Evolutionary conservation across 495 filamentous ascomycete genomes (phyloP).

Genomic region (Lophiotrema nucula): DNA sequence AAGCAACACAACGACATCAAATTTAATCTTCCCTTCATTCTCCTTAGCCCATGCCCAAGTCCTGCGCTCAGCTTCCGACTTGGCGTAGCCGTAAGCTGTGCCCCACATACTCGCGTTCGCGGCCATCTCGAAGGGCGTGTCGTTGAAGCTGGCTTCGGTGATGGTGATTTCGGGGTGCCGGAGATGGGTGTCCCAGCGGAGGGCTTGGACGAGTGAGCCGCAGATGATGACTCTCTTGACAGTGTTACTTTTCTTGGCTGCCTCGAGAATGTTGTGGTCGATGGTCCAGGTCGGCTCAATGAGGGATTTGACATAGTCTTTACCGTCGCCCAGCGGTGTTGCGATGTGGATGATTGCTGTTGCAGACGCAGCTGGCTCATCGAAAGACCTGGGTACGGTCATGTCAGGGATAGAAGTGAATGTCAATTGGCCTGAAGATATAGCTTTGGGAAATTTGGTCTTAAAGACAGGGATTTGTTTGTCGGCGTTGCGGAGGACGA

Average conservation of each 20-base stretch:
- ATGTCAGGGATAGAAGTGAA: conserved; percentile 29
- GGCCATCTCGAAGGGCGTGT: background rate
- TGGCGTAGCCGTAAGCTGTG: conserved; percentile 20
- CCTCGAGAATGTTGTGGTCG: conserved; percentile 13
- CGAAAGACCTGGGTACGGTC: conserved; percentile 16
- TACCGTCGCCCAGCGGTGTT: conserved; percentile 6
- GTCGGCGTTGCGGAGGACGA: conserved; percentile 5
- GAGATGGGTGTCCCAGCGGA: background rate
- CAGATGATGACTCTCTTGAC: conserved; percentile 22
- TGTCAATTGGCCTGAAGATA: conserved; percentile 11
- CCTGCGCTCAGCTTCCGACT: conserved; percentile 19
- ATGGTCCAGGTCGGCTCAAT: conserved; percentile 13
- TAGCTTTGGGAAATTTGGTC: background rate
- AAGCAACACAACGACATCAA: conserved; percentile 13
- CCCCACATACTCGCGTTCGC: background rate
- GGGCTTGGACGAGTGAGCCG: conserved; percentile 5
- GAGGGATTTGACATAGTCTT: conserved; percentile 6
- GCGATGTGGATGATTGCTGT: conserved; percentile 26
- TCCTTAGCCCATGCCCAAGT: conserved; percentile 23
- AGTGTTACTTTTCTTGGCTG: conserved; percentile 1
- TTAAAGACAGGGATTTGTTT: conserved; percentile 1
- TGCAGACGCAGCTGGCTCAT: conserved; percentile 11
- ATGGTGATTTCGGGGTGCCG: background rate
- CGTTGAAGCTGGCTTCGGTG: conserved; percentile 9
- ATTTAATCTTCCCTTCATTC: conserved; percentile 5